These are phyloP conservation scores for Coccomyxa sp. DNA, from an alignment of 139 green algal species.

Conservation along the genomic window DNA sequence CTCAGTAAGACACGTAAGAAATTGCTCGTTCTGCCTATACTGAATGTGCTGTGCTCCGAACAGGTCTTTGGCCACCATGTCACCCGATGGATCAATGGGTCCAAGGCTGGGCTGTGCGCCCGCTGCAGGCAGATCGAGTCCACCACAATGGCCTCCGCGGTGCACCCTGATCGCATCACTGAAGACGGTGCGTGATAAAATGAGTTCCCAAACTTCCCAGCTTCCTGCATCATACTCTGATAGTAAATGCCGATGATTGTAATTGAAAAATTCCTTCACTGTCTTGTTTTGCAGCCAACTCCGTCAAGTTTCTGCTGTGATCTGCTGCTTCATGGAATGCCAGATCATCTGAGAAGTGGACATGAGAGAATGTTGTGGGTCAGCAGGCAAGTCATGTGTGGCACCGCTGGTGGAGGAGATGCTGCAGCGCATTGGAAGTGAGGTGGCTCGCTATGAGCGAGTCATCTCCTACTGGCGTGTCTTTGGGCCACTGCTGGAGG, in stretches of 20 bases:
- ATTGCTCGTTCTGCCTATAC: too few species aligned
- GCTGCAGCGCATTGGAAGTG: constrained; percentile 32
- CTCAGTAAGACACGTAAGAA: too few species aligned
- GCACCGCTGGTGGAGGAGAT: constrained; percentile 49
- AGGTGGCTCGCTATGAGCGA: constrained; percentile 47
- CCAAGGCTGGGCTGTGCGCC: constrained; percentile 16
- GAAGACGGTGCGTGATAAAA: constrained; percentile 3
- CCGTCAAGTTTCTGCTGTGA: too few species aligned
- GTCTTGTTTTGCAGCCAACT: too few species aligned
- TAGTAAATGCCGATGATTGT: too few species aligned
- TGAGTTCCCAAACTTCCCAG: neutral
- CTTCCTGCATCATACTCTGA: neutral
- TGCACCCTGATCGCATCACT: neutral
- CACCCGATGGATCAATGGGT: constrained; percentile 35
- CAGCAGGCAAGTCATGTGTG: constrained; percentile 28
- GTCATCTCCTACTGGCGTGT: constrained; percentile 53
- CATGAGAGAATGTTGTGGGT: neutral
- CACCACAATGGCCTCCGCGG: neutral
- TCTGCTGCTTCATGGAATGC: too few species aligned
- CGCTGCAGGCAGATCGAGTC: constrained; percentile 33
- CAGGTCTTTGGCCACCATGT: constrained; percentile 47
- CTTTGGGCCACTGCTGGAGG: constrained; percentile 42
- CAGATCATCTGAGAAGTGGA: too few species aligned
- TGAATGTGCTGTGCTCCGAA: too few species aligned
- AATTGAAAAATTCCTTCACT: too few species aligned